A percentile compares a stretch with the other conserved stretches of the same genome.
Conservation (phyloP, 2,329 filamentous ascomycete species). For the Botryosphaeria dothidea region DNA sequence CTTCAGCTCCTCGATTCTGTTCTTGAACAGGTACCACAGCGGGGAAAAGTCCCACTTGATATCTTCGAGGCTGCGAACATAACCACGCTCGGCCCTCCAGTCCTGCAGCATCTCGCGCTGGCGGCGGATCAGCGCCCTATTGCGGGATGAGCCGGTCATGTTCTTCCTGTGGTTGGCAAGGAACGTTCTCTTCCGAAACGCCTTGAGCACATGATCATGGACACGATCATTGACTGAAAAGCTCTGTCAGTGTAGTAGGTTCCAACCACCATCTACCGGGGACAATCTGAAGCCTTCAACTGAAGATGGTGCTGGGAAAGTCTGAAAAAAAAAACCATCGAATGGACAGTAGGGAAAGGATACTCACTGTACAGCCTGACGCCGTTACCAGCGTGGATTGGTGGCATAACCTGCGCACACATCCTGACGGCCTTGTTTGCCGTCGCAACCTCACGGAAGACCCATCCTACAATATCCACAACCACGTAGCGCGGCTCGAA, state of each 20-base stretch:
- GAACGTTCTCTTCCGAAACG: neutral
- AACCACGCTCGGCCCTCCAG: neutral
- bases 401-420: constrained; percentile 2
- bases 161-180: neutral
- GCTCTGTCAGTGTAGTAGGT: too few species aligned
- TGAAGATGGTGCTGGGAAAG: too few species aligned
- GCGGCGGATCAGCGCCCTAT: neutral
- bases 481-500: constrained; percentile 9
- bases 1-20: neutral
- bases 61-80: neutral
- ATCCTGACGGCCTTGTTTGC: neutral
- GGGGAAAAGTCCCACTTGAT: constrained; percentile 7
- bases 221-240: constrained; percentile 5
- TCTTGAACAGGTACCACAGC: constrained; percentile 6
- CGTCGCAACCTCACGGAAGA: neutral
- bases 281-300: too few species aligned
- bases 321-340: neutral
- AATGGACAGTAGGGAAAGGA: neutral
- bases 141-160: neutral
- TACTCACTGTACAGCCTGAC: constrained; percentile 20
- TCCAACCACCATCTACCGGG: too few species aligned
- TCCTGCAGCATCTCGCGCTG: neutral
- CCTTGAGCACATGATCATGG: neutral
- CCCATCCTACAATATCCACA: constrained; percentile 3
- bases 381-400: constrained; percentile 21